Percentiles rank a stretch among this genome's conserved stretches.
These are phyloP conservation scores for Zalerion maritima DNA, from an alignment of 495 filamentous ascomycete genomes.

Conservation along the genomic window DNA sequence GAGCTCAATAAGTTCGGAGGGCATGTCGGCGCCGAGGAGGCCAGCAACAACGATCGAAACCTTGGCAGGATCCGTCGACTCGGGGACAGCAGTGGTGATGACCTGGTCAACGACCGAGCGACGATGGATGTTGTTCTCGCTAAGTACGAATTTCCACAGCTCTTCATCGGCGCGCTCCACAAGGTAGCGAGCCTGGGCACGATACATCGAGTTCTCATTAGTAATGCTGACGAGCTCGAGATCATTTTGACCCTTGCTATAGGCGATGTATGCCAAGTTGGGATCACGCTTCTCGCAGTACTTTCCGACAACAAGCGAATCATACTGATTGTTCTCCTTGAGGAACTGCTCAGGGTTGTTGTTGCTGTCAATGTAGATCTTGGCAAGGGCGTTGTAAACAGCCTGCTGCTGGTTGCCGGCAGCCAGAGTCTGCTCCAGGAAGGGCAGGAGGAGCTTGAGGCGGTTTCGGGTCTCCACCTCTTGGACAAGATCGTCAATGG, in stretches of 20 bases:
- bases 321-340: slow-evolving; percentile 95
- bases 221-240: slow-evolving; percentile 94
- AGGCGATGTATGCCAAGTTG: slow-evolving; percentile 90
- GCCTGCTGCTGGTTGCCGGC: slow-evolving; percentile 94
- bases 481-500: slow-evolving; percentile 87
- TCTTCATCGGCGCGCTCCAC: slow-evolving; percentile 80
- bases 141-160: slow-evolving; percentile 90
- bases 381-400: slow-evolving; percentile 94
- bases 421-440: slow-evolving; percentile 85
- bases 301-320: slow-evolving; percentile 83
- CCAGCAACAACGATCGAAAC: slow-evolving; percentile 89
- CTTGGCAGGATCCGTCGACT: slow-evolving; percentile 85
- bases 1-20: slow-evolving; percentile 88
- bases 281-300: slow-evolving; percentile 99
- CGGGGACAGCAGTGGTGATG: slow-evolving; percentile 89
- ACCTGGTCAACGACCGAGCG: slow-evolving; percentile 92
- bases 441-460: slow-evolving; percentile 88
- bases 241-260: slow-evolving; percentile 93
- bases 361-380: slow-evolving; percentile 99
- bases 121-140: slow-evolving; percentile 86
- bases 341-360: slow-evolving; percentile 98
- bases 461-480: slow-evolving; percentile 94
- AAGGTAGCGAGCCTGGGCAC: slow-evolving; percentile 87
- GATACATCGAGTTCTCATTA: slow-evolving; percentile 99
- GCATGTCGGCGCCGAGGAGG: slow-evolving; percentile 81